A percentile compares a stretch with the other conserved stretches of the same genome.
phyloP scores from a whole-genome alignment of 2,329 filamentous ascomycete genomes.

The Raffaelea albimanens region DNA sequence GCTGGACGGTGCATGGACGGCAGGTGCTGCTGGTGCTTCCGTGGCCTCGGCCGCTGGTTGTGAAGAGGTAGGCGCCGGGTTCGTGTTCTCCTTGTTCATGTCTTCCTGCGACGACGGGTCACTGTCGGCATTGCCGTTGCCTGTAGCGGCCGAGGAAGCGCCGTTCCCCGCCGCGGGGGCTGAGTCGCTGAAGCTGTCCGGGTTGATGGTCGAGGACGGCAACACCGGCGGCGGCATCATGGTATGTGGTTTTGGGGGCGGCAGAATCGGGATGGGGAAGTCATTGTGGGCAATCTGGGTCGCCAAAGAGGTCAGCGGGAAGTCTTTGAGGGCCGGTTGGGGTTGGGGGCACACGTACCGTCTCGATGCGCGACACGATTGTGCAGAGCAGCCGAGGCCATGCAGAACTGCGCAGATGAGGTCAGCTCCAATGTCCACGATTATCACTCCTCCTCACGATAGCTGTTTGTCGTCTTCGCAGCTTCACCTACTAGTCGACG shows the following conservation, averaged over 20 bases:
- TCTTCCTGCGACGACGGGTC: conserved; percentile 37
- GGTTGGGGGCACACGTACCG: conserved; percentile 26
- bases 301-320: background rate
- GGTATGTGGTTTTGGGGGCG: conserved; percentile 25
- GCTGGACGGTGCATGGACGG: no score
- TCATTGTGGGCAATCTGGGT: conserved; percentile 66
- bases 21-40: conserved; percentile 16
- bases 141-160: no score
- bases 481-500: conserved; percentile 41
- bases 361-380: conserved; percentile 59
- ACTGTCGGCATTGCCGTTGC: background rate
- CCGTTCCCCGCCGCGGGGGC: conserved; percentile 6
- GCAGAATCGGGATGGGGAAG: conserved; percentile 61
- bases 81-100: conserved; percentile 60
- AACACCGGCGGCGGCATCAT: conserved; percentile 28
- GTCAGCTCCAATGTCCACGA: conserved; percentile 2
- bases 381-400: conserved; percentile 61
- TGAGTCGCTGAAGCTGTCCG: conserved; percentile 28
- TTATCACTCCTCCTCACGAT: background rate
- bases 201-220: conserved; percentile 32
- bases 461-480: background rate
- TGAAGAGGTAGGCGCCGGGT: conserved; percentile 29
- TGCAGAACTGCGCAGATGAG: conserved; percentile 39
- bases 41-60: background rate
- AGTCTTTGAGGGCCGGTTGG: background rate